A percentile compares a stretch with the other conserved stretches of the same genome.
These are phyloP conservation scores for Aschersonia sp. DNA, from an alignment of 2,329 filamentous ascomycete species.

Conservation along the genomic window DNA sequence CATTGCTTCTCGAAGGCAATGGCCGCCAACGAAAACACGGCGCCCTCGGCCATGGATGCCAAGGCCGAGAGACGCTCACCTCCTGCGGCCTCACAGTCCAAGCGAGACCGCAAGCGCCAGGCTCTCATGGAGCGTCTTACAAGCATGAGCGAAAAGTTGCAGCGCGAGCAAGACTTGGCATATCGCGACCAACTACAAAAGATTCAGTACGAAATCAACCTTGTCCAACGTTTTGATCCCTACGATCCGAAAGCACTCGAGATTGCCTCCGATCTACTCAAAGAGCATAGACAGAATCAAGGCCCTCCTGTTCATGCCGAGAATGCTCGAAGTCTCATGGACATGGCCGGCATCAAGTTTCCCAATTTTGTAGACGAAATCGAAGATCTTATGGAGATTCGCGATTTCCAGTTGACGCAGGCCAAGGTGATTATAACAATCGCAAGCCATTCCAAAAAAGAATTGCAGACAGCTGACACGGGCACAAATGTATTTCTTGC, in stretches of 20 bases:
- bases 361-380: slow-evolving; percentile 73
- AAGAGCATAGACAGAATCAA: slow-evolving; percentile 34
- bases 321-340: slow-evolving; percentile 40
- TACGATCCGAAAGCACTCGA: slow-evolving; percentile 61
- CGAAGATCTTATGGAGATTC: slow-evolving; percentile 75
- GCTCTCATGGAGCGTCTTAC: slow-evolving; percentile 67
- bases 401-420: slow-evolving; percentile 69
- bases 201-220: slow-evolving; percentile 78
- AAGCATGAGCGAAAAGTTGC: slow-evolving; percentile 63
- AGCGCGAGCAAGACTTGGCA: slow-evolving; percentile 64
- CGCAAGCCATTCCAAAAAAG: slow-evolving; percentile 10
- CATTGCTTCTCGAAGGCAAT: slow-evolving; percentile 9
- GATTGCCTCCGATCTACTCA: slow-evolving; percentile 49
- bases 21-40: slow-evolving; percentile 23
- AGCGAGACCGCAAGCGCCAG: slow-evolving; percentile 81
- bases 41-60: slow-evolving; percentile 16
- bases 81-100: slow-evolving; percentile 41
- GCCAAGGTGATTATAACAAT: slow-evolving; percentile 45
- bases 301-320: slow-evolving; percentile 23
- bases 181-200: slow-evolving; percentile 84
- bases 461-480: neutral
- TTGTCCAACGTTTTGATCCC: slow-evolving; percentile 74
- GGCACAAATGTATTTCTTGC: neutral
- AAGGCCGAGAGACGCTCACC: slow-evolving; percentile 21
- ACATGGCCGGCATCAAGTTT: slow-evolving; percentile 74